phyloP scores from a whole-genome alignment of 2,329 filamentous ascomycete genomes.

The Chalara sp. region DNA sequence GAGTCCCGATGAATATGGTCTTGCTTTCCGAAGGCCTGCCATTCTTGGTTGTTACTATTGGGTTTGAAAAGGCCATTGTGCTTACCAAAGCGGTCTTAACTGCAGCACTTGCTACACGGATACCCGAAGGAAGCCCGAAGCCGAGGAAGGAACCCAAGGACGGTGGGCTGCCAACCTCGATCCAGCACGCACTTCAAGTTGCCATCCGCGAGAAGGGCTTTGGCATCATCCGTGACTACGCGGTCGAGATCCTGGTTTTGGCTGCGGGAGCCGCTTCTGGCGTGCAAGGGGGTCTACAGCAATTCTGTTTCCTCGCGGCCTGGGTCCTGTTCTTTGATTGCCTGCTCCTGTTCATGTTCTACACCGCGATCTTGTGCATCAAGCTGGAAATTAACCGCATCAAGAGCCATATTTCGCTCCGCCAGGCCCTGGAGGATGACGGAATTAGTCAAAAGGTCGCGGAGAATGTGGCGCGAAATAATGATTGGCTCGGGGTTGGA shows the following conservation, averaged over 20 bases:
- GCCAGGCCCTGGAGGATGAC: slow-evolving; percentile 89
- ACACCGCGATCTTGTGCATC: slow-evolving; percentile 94
- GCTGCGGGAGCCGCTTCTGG: slow-evolving; percentile 83
- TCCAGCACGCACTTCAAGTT: slow-evolving; percentile 83
- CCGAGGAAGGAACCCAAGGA: slow-evolving; percentile 25
- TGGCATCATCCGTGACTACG: slow-evolving; percentile 90
- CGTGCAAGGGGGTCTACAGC: slow-evolving; percentile 89
- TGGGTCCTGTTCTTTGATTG: slow-evolving; percentile 98
- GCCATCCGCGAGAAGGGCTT: slow-evolving; percentile 91
- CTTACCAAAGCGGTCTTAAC: slow-evolving; percentile 90
- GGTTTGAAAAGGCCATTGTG: slow-evolving; percentile 97
- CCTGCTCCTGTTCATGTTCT: slow-evolving; percentile 92
- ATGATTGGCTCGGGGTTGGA: slow-evolving; percentile 71
- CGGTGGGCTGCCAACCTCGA: slow-evolving; percentile 53
- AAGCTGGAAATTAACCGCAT: slow-evolving; percentile 99
- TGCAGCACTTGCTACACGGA: slow-evolving; percentile 71
- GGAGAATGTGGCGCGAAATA: slow-evolving; percentile 85
- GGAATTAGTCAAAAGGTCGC: slow-evolving; percentile 85
- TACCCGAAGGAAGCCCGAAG: slow-evolving; percentile 34
- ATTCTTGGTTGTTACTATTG: slow-evolving; percentile 96
- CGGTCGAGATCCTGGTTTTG: slow-evolving; percentile 84
- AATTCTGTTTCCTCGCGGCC: slow-evolving; percentile 96
- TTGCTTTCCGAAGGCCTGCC: slow-evolving; percentile 91
- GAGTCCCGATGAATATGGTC: slow-evolving; percentile 88
- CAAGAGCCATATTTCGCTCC: slow-evolving; percentile 88